Conservation (phyloP, 2,329 filamentous ascomycete genomes). For the Massarina eburnea region DNA sequence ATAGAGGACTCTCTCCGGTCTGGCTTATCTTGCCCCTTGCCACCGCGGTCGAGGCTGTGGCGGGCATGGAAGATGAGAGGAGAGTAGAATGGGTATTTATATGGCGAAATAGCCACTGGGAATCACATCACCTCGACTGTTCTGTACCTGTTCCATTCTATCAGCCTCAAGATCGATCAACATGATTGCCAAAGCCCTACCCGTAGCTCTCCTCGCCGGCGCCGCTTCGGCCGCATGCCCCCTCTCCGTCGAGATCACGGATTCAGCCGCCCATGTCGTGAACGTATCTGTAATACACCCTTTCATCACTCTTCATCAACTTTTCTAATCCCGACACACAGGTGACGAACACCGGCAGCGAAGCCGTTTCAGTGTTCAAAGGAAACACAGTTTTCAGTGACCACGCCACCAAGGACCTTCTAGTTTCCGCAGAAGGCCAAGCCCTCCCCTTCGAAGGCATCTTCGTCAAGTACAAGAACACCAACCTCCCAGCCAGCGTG, state of each 20-base stretch:
- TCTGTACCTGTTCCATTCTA: neutral
- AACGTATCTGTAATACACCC: conserved; percentile 12
- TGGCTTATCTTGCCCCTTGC: neutral
- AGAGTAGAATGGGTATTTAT: too few relatives aligned
- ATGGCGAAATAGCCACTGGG: too few relatives aligned
- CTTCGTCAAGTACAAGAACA: conserved; percentile 17
- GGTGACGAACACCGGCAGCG: conserved; percentile 13
- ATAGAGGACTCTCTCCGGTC: too few relatives aligned
- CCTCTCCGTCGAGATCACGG: conserved; percentile 9
- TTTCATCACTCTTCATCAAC: too few relatives aligned
- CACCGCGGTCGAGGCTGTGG: neutral
- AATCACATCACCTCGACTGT: too few relatives aligned
- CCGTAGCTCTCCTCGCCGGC: conserved; percentile 11
- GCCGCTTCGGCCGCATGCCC: conserved; percentile 14
- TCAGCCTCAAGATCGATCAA: conserved; percentile 1
- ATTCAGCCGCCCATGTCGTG: conserved; percentile 6
- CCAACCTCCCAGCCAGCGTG: conserved; percentile 7
- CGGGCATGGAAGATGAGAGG: neutral
- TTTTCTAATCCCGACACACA: too few relatives aligned
- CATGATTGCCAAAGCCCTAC: conserved; percentile 10
- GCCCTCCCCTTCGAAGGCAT: conserved; percentile 14
- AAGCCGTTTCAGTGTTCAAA: conserved; percentile 14
- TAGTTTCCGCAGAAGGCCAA: conserved; percentile 16
- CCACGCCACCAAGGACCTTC: conserved; percentile 16
- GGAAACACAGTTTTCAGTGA: conserved; percentile 17